These are phyloP conservation scores for Protomyces lactucae-debilis DNA, from an alignment of 1,139 yeast genomes.

Conservation along the genomic window DNA sequence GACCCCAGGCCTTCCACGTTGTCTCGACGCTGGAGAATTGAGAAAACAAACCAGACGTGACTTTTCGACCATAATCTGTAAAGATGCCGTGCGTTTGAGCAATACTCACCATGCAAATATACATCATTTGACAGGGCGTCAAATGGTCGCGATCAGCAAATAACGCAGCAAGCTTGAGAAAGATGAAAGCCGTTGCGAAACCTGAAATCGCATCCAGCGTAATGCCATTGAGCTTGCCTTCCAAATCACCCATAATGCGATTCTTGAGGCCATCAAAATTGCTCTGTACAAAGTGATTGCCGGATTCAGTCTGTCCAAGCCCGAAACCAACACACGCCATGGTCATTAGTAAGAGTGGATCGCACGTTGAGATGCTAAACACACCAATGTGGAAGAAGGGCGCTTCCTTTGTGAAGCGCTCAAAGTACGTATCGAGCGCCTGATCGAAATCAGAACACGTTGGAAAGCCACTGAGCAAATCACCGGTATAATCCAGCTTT, in stretches of 20 bases:
- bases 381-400: constrained; percentile 18
- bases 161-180: constrained; percentile 22
- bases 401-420: constrained; percentile 9
- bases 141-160: constrained; percentile 19
- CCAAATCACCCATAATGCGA: constrained; percentile 17
- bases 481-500: background rate
- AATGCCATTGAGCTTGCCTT: constrained; percentile 10
- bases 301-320: constrained; percentile 1
- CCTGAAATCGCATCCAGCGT: constrained; percentile 18
- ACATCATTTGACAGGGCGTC: constrained; percentile 22
- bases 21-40: constrained; percentile 2
- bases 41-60: background rate
- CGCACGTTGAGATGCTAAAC: constrained; percentile 20
- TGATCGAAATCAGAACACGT: constrained; percentile 11
- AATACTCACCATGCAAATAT: constrained; percentile 21
- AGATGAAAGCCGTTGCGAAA: constrained; percentile 20
- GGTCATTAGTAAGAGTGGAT: constrained; percentile 7
- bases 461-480: constrained; percentile 9
- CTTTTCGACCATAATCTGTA: constrained; percentile 11
- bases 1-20: constrained; percentile 24
- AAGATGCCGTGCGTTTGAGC: constrained; percentile 25
- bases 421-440: constrained; percentile 19
- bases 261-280: constrained; percentile 14
- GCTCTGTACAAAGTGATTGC: constrained; percentile 17
- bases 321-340: constrained; percentile 23